phyloP scores from a whole-genome alignment of 2,329 filamentous ascomycete species.

The Clarireedia monteithiana region DNA sequence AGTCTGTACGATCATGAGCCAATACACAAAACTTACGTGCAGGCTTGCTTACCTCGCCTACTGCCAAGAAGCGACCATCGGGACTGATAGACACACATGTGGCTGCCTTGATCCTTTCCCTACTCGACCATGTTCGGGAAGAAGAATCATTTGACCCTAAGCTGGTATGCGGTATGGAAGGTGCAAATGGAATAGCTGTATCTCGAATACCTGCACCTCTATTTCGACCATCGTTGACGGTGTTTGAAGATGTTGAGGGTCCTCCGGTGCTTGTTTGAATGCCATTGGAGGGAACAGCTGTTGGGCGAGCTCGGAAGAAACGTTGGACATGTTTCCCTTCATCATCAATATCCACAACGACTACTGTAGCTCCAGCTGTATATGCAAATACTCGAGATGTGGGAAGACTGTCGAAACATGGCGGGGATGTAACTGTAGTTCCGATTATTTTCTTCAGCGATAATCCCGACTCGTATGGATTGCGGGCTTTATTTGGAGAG shows the following conservation, averaged over 20 bases:
- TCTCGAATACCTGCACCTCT: slow-evolving; percentile 45
- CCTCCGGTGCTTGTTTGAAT: slow-evolving; percentile 45
- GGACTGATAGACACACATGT: slow-evolving; percentile 84
- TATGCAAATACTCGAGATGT: slow-evolving; percentile 71
- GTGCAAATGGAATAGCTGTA: slow-evolving; percentile 30
- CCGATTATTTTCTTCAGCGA: slow-evolving; percentile 81
- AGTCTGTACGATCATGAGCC: slow-evolving; percentile 44
- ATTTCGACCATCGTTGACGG: slow-evolving; percentile 57
- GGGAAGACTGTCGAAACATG: slow-evolving; percentile 75
- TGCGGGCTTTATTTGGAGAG: slow-evolving; percentile 46
- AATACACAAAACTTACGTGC: slow-evolving; percentile 4
- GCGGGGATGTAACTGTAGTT: slow-evolving; percentile 77
- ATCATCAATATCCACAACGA: slow-evolving; percentile 72
- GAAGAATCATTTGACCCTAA: slow-evolving; percentile 55
- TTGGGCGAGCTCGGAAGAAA: slow-evolving; percentile 83
- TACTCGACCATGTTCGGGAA: slow-evolving; percentile 75
- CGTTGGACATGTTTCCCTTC: slow-evolving; percentile 61
- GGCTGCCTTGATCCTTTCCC: slow-evolving; percentile 88
- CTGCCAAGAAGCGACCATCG: slow-evolving; percentile 79
- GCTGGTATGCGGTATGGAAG: slow-evolving; percentile 28
- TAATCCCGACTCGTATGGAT: slow-evolving; percentile 49
- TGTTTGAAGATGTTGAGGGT: slow-evolving; percentile 44
- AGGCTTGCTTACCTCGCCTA: slow-evolving; percentile 61
- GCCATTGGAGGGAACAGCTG: slow-evolving; percentile 55
- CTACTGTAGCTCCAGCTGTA: slow-evolving; percentile 87